Evolutionary conservation across 2,329 filamentous ascomycete genomes (phyloP).

Genomic region (Nothophaeocryptopus gaeumannii): DNA sequence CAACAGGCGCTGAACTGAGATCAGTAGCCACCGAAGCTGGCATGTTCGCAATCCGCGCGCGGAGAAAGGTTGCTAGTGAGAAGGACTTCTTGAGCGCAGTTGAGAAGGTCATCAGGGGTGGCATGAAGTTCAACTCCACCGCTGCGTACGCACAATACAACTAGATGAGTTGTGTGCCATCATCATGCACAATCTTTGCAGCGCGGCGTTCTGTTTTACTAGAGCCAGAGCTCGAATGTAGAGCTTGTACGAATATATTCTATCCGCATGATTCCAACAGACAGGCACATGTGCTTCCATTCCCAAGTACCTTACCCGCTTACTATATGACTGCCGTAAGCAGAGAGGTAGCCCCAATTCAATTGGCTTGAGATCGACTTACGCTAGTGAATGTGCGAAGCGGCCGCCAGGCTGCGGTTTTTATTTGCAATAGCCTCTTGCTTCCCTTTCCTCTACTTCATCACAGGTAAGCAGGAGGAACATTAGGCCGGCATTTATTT

Average conservation of each 20-base stretch:
- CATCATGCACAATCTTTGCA: slow-evolving; percentile 10
- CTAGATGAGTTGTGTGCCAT: slow-evolving; percentile 48
- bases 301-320: not conserved
- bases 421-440: slow-evolving; percentile 5
- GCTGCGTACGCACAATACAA: slow-evolving; percentile 99
- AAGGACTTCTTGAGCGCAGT: slow-evolving; percentile 98
- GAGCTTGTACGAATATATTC: slow-evolving; percentile 21
- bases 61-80: slow-evolving; percentile 96
- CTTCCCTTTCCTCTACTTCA: not conserved
- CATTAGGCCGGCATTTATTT: too few relatives aligned
- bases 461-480: too few relatives aligned
- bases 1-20: slow-evolving; percentile 90
- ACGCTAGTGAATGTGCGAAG: slow-evolving; percentile 1
- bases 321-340: not conserved
- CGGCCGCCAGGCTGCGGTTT: slow-evolving; percentile 5
- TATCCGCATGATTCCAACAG: not conserved
- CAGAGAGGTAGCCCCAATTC: not conserved
- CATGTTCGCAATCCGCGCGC: slow-evolving; percentile 93
- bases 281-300: not conserved
- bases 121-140: slow-evolving; percentile 98
- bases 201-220: slow-evolving; percentile 20
- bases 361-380: not conserved
- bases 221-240: slow-evolving; percentile 12
- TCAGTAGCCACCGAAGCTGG: slow-evolving; percentile 97
- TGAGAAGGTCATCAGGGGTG: slow-evolving; percentile 99